Percentiles rank a stretch among this genome's conserved stretches.
These are phyloP conservation scores for Citropsis articulata DNA, from an alignment of 345 rosid species.

Conservation along the genomic window DNA sequence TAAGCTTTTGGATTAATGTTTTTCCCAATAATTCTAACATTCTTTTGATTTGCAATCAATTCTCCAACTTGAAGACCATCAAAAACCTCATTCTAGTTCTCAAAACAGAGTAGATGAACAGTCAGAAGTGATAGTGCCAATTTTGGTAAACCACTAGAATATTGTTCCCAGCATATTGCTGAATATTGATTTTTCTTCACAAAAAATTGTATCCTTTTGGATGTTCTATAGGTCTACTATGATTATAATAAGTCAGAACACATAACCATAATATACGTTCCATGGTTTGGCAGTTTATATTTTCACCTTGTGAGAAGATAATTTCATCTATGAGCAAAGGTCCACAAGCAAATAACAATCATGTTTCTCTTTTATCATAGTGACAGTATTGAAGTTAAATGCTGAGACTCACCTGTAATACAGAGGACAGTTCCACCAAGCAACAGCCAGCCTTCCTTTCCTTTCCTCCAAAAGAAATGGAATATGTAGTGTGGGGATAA, in stretches of 20 bases:
- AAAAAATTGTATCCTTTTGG: neutral
- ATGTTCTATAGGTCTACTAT: neutral
- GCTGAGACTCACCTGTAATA: slow-evolving; percentile 54
- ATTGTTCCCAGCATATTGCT: neutral
- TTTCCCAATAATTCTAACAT: neutral
- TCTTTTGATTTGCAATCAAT: neutral
- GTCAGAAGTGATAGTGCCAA: neutral
- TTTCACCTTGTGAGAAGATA: neutral
- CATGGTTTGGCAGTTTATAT: neutral
- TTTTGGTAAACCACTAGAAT: neutral
- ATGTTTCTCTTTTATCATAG: neutral
- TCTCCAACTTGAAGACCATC: slow-evolving; percentile 7
- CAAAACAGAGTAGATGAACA: no score
- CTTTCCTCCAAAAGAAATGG: slow-evolving; percentile 61
- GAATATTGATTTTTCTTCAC: neutral
- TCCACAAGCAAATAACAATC: neutral
- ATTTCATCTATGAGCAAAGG: neutral
- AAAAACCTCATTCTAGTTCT: neutral
- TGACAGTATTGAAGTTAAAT: neutral
- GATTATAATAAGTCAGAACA: neutral
- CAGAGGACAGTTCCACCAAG: slow-evolving; percentile 88
- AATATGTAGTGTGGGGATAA: slow-evolving; percentile 66
- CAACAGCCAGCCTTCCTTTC: slow-evolving; percentile 69
- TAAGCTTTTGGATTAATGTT: neutral
- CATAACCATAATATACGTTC: neutral